Base-by-base conservation (phyloP, 2,329 filamentous ascomycete genomes). In the Gyromitra esculenta region DNA sequence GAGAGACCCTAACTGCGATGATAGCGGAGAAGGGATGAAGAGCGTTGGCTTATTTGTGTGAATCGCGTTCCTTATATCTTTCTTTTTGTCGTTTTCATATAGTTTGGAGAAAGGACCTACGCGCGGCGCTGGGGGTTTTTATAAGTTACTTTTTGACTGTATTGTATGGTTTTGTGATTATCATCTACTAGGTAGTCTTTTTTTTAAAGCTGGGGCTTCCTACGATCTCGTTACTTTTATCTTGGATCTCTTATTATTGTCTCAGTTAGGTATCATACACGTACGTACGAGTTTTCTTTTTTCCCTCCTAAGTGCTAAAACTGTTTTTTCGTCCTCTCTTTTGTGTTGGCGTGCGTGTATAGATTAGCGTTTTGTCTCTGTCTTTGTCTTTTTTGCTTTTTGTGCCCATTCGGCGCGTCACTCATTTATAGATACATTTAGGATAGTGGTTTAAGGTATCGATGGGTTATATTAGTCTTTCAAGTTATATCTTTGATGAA, bases 11-110 rank as follows among this genome's bases (percentile, higher is more conserved):
- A 21, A 60, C 15, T 11, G 35, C 37, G n/a, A 67, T 37, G 54
- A 11, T 18, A 11, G 21, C 5, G 31, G 13, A 18, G 25, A 59
- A 18, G 25, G 13, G 21, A n/a, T 31, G 25, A 18, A 18, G 5
- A n/a, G 13, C n/a, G 25, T 63, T 60, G 25, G 39, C 69, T 73
- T 41, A 50, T 62, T 54, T 68, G 62, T n/a, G 68, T 63, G 63
- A 25, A 62, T 39, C 37, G 69, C 48, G 56, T 65, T 73, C 62
- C 62, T 57, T 60, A 43, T 68, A 65, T 69, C n/a, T 72, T n/a
- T 72, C 25, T 41, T 50, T 73, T 31, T 56, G 60, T 73, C 65
- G 60, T 73, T 69, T 67, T 63, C 64, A 63, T 35, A 41, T 48
- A n/a, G 21, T 56, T 63, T 21, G 43, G 62, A 43, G 21, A 66